Conservation (phyloP, 768 basidiomycete genomes). For the Goffeauzyma gilvescens region DNA sequence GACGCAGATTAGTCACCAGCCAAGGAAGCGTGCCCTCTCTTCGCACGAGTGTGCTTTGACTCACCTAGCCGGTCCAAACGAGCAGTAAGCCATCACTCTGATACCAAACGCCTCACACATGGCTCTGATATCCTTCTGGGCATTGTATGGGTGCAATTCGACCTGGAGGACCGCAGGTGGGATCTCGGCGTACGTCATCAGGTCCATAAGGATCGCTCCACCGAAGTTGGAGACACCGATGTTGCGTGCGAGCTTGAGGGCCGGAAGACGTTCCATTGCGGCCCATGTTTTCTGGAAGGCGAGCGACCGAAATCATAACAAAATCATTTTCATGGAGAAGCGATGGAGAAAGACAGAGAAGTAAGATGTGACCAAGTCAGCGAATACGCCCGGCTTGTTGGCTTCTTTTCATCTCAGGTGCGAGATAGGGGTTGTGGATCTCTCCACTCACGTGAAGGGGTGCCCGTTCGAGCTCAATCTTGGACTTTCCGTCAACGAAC, state of each 20-base stretch:
- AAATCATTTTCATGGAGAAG: background rate
- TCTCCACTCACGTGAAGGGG: conserved; percentile 9
- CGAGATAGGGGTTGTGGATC: too few species aligned
- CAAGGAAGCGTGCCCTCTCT: too few species aligned
- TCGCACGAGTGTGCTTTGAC: background rate
- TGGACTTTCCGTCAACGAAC: conserved; percentile 44
- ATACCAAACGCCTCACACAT: conserved; percentile 15
- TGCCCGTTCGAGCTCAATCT: conserved; percentile 44
- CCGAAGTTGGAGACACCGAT: conserved; percentile 69
- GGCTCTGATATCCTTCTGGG: conserved; percentile 9
- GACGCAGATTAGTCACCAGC: too few species aligned
- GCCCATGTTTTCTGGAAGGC: conserved; percentile 60
- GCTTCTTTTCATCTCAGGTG: too few species aligned
- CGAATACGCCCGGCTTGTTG: too few species aligned
- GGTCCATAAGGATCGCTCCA: conserved; percentile 52
- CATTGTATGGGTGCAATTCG: conserved; percentile 39
- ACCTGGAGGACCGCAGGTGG: conserved; percentile 44
- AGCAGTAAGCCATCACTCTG: conserved; percentile 15
- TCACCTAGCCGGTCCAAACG: conserved; percentile 15
- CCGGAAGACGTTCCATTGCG: conserved; percentile 61
- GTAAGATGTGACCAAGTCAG: too few species aligned
- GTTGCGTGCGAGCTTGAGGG: conserved; percentile 51
- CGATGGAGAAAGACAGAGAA: background rate
- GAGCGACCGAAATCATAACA: conserved; percentile 1
- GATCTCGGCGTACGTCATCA: conserved; percentile 56